Percentiles rank a stretch among this genome's conserved stretches.
These are phyloP conservation scores for Taphrina betulina DNA, from an alignment of 1,139 yeast species.

Conservation along the genomic window DNA sequence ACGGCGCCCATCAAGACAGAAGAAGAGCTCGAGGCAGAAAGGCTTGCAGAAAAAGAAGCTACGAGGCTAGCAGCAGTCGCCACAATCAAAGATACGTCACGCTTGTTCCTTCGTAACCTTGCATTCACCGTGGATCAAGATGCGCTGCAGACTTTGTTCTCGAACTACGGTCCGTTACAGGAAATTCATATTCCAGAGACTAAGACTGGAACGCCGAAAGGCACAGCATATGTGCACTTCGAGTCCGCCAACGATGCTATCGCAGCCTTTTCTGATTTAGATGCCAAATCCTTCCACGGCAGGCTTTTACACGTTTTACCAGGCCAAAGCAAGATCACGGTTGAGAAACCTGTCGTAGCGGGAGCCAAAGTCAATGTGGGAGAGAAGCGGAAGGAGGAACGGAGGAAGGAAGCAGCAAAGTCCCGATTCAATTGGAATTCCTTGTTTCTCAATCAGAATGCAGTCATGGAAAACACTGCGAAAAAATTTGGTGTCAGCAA, in stretches of 20 bases:
- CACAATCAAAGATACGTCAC: constrained; percentile 67
- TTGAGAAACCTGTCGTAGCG: constrained; percentile 61
- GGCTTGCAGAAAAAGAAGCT: constrained; percentile 38
- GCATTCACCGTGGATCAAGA: constrained; percentile 75
- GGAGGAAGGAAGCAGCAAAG: constrained; percentile 80
- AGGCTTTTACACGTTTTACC: constrained; percentile 86
- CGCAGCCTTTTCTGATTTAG: constrained; percentile 67
- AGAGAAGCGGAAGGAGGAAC: constrained; percentile 83
- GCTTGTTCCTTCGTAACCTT: constrained; percentile 85
- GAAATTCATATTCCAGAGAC: constrained; percentile 82
- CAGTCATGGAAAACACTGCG: constrained; percentile 89
- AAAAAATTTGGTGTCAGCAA: constrained; percentile 76
- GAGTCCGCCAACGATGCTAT: constrained; percentile 67
- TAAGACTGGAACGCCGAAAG: constrained; percentile 86
- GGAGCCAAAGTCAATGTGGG: constrained; percentile 22
- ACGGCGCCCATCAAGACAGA: constrained; percentile 12
- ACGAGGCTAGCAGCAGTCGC: constrained; percentile 43
- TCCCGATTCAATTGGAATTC: constrained; percentile 95
- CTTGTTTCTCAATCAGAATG: constrained; percentile 82
- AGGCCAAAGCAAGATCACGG: constrained; percentile 69
- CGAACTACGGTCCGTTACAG: constrained; percentile 48
- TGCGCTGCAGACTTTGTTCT: constrained; percentile 65
- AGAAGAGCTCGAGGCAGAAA: constrained; percentile 37
- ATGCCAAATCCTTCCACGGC: constrained; percentile 91
- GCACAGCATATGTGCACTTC: constrained; percentile 84